A percentile compares a stretch with the other conserved stretches of the same genome.
Evolutionary conservation across 2,329 filamentous ascomycete genomes (phyloP).

Genomic region (Fusarium liriodendri): DNA sequence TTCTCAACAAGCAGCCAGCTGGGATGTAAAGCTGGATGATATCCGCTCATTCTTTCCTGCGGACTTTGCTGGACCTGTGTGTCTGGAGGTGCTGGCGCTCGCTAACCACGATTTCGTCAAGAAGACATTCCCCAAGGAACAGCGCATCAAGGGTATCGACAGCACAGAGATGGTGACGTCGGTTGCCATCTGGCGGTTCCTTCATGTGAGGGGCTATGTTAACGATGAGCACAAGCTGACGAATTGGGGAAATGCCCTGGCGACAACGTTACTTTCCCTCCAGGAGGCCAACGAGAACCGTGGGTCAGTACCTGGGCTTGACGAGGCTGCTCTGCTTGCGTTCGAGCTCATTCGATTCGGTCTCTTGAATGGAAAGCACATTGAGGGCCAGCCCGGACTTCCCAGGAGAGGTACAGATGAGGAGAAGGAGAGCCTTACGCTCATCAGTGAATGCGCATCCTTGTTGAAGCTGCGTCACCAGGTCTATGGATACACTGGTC

Average conservation of each 20-base stretch:
- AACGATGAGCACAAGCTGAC: constrained; percentile 84
- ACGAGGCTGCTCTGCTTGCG: constrained; percentile 84
- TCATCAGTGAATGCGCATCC: constrained; percentile 88
- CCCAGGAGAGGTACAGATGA: constrained; percentile 71
- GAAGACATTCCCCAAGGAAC: constrained; percentile 72
- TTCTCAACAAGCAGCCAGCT: constrained; percentile 65
- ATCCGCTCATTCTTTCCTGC: constrained; percentile 62
- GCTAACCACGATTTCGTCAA: constrained; percentile 76
- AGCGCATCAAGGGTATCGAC: constrained; percentile 70
- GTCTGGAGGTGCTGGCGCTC: constrained; percentile 74
- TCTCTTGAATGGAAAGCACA: constrained; percentile 77
- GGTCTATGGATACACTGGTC: constrained; percentile 91
- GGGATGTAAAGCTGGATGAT: constrained; percentile 76
- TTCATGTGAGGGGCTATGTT: constrained; percentile 89
- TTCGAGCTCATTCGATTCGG: constrained; percentile 87
- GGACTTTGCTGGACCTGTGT: constrained; percentile 56
- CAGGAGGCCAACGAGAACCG: constrained; percentile 62
- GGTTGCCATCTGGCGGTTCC: constrained; percentile 87
- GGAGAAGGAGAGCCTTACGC: constrained; percentile 80
- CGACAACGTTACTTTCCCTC: constrained; percentile 73
- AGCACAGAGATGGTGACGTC: constrained; percentile 73
- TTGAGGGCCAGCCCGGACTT: constrained; percentile 65
- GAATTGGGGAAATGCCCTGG: constrained; percentile 83
- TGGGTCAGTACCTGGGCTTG: constrained; percentile 62
- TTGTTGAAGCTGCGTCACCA: constrained; percentile 85